A percentile compares a stretch with the other conserved stretches of the same genome.
These are phyloP conservation scores for Phytophthora cactorum DNA, from an alignment of 352 stramenopile species.

Conservation along the genomic window DNA sequence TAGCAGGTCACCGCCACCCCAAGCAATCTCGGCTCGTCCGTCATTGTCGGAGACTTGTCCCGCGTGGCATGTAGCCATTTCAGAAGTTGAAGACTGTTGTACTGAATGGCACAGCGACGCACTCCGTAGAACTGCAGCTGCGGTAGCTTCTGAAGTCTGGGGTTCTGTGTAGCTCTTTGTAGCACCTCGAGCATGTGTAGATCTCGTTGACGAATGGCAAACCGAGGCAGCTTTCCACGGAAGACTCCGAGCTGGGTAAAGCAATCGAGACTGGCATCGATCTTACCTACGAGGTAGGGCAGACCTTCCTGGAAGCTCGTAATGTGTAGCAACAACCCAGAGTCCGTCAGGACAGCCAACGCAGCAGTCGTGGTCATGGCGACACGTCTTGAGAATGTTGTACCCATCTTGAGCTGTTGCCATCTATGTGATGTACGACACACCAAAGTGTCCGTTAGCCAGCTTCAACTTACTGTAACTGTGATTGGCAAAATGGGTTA, in stretches of 20 bases:
- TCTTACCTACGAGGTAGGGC: constrained; percentile 31
- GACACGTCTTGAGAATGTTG: background rate
- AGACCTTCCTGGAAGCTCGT: constrained; percentile 31
- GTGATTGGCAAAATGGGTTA: constrained; percentile 15
- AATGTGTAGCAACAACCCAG: constrained; percentile 28
- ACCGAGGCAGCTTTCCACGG: constrained; percentile 32
- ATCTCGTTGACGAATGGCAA: constrained; percentile 34
- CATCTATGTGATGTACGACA: background rate
- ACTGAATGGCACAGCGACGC: constrained; percentile 33
- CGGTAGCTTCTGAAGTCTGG: constrained; percentile 9
- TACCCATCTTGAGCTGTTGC: constrained; percentile 6
- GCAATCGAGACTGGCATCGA: constrained; percentile 25
- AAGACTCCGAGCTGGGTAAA: constrained; percentile 24
- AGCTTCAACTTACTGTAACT: constrained; percentile 14
- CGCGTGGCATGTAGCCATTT: constrained; percentile 36
- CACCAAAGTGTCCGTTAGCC: constrained; percentile 7
- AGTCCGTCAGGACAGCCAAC: constrained; percentile 30
- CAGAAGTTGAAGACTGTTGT: constrained; percentile 33
- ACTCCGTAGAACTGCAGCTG: constrained; percentile 38
- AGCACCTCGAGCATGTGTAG: constrained; percentile 28
- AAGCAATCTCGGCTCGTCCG: constrained; percentile 19
- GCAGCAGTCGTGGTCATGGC: constrained; percentile 15
- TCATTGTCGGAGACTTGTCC: constrained; percentile 26
- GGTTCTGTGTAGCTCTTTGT: constrained; percentile 8
- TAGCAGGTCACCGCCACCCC: constrained; percentile 32